Conservation (phyloP, 2,329 filamentous ascomycete species). For the Sarocladium strictum region DNA sequence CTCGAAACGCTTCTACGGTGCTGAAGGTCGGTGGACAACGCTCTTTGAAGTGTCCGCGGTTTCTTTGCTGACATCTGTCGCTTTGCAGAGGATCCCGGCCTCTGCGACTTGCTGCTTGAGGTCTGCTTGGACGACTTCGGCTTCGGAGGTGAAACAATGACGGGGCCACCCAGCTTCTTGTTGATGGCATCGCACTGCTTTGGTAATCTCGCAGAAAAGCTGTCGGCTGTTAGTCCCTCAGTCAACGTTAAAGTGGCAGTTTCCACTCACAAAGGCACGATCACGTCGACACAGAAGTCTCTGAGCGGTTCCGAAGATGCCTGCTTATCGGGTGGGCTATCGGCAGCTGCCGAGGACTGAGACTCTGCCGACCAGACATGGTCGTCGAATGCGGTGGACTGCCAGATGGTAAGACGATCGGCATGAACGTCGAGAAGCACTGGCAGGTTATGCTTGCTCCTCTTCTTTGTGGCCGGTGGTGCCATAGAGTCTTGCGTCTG, state of each 20-base stretch:
- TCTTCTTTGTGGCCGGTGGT: conserved; percentile 42
- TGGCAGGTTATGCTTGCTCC: conserved; percentile 57
- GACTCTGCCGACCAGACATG: conserved; percentile 44
- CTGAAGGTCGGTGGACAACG: conserved; percentile 54
- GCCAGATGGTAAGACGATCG: conserved; percentile 78
- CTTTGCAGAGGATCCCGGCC: conserved; percentile 47
- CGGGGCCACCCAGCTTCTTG: conserved; percentile 69
- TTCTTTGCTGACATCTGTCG: conserved; percentile 34
- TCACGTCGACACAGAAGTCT: conserved; percentile 75
- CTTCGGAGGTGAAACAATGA: conserved; percentile 50
- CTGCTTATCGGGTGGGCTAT: conserved; percentile 32
- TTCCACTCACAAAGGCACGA: conserved; percentile 65
- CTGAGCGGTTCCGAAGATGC: conserved; percentile 56
- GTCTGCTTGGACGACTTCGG: conserved; percentile 42
- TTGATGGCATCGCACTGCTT: conserved; percentile 65
- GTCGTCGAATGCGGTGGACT: conserved; percentile 63
- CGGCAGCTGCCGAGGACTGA: conserved; percentile 25
- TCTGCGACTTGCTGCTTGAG: conserved; percentile 36
- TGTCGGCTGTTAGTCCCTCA: conserved; percentile 32
- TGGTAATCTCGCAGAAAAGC: conserved; percentile 71
- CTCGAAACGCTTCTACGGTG: conserved; percentile 47
- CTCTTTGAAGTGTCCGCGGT: conserved; percentile 52
- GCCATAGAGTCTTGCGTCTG: conserved; percentile 25
- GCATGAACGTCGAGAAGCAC: conserved; percentile 66
- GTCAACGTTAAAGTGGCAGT: not conserved